Percentiles rank a stretch among this genome's conserved stretches.
Evolutionary conservation across 202 grass and related monocot species (phyloP).

Genomic region (Elaeis oleifera): DNA sequence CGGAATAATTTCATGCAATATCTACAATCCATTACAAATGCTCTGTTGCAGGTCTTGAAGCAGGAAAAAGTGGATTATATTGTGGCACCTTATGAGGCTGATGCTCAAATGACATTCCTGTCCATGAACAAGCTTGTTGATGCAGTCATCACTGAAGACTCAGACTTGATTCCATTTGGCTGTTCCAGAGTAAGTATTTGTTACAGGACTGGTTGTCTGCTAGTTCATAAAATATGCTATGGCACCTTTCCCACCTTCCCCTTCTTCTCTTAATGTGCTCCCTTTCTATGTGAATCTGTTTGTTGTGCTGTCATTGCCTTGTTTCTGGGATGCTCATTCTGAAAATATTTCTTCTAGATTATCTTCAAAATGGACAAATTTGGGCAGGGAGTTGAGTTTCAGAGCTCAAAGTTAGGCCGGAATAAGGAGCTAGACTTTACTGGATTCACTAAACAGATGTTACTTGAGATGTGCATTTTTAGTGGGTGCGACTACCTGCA

Average conservation of each 20-base stretch:
- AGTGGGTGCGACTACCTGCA: constrained; percentile 97
- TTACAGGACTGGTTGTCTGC: background rate
- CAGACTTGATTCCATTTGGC: constrained; percentile 96
- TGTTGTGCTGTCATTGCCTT: background rate
- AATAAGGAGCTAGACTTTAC: constrained; percentile 77
- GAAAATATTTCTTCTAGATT: constrained; percentile 44
- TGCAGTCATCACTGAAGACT: constrained; percentile 94
- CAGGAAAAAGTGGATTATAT: constrained; percentile 86
- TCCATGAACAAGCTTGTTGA: constrained; percentile 94
- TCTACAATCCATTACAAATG: constrained; percentile 7
- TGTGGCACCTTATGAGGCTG: constrained; percentile 96
- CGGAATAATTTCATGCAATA: too few relatives aligned
- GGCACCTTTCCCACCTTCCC: too few relatives aligned
- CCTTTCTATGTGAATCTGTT: background rate
- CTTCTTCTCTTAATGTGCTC: background rate
- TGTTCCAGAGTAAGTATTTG: constrained; percentile 72
- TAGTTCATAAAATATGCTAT: too few relatives aligned
- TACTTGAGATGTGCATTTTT: constrained; percentile 97
- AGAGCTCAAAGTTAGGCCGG: constrained; percentile 44
- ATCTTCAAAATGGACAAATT: constrained; percentile 99
- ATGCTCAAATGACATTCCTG: constrained; percentile 93
- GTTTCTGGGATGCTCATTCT: constrained; percentile 10
- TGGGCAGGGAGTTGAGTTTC: constrained; percentile 89
- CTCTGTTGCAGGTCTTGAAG: constrained; percentile 65
- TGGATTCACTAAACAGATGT: constrained; percentile 83